Base-by-base conservation (phyloP, 177 flowering plant species). In the Vitis hybrid region DNA sequence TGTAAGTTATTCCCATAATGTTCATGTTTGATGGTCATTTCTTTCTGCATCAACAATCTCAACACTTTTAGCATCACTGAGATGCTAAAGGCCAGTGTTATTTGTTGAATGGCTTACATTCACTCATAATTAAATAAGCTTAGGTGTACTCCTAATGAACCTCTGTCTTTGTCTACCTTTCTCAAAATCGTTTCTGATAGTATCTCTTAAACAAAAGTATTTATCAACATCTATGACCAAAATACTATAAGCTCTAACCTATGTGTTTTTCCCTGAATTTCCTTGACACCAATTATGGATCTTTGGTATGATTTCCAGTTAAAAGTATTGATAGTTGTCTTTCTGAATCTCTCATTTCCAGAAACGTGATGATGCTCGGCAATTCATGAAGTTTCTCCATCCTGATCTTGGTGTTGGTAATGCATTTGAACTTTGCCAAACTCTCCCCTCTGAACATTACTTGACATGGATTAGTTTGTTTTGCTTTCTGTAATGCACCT, bases 331-430 rank as follows among this genome's bases (percentile, higher is more conserved):
- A 10, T 66, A 21, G 27, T 24, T 2, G 27, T 52, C 55, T 24
- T 30, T 70, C 32, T 24, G 7, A 56, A 10, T 71, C 56, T 72
- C 48, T 32, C 32, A 7, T 63, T 64, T 72, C 9, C 87, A 96
- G 99, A 91, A 84, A 46, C 98, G 99, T 74, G 98, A 92, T 82
- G 96, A 94, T 87, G 98, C 99, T 77, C 85, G 94, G 35, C 97
- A 92, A 67, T 93, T 96, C 66, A 94, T 96, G 99, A 96, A 85
- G 81, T 96, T 80, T 84, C 94, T 96, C 63, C 98, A 96, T 79
- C 97, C 93, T 70, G 93, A 91, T 75, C 98, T 96, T 70, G 99
- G 99, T 32, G 79, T 96, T 83, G 99, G 99, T 93, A 92, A 75
- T 67, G 54, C 59, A 40, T 69, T 77, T 66, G 14, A 60, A 49